These are phyloP conservation scores for Corrigiola litoralis DNA, from an alignment of 179 eudicot genomes.

Conservation along the genomic window DNA sequence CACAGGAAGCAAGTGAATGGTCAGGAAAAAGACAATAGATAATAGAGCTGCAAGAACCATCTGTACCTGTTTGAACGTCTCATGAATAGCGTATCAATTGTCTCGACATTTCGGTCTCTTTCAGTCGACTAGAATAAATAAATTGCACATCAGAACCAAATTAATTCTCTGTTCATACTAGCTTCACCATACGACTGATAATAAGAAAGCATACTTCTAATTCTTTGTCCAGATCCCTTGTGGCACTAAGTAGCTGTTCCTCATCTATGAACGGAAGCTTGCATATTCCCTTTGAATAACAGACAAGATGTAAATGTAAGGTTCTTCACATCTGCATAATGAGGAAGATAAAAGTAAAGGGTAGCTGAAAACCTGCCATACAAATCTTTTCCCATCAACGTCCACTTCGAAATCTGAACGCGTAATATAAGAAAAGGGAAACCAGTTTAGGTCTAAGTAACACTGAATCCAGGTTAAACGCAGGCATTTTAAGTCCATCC, in stretches of 20 bases:
- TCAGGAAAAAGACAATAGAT: neutral
- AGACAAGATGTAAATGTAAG: neutral
- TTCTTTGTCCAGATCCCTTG: slow-evolving; percentile 22
- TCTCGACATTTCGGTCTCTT: slow-evolving; percentile 8
- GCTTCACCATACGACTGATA: no score
- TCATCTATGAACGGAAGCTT: slow-evolving; percentile 62
- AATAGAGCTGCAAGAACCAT: neutral
- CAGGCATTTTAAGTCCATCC: no score
- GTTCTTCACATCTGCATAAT: neutral
- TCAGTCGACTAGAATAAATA: slow-evolving; percentile 10
- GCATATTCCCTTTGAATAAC: slow-evolving; percentile 34
- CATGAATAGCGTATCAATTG: slow-evolving; percentile 9
- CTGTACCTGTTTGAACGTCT: slow-evolving; percentile 13
- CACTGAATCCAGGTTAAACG: no score
- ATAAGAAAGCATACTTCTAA: slow-evolving; percentile 30
- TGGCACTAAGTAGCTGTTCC: slow-evolving; percentile 33
- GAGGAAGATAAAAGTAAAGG: neutral
- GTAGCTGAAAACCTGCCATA: slow-evolving; percentile 49
- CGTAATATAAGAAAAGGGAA: neutral
- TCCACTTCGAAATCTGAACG: slow-evolving; percentile 50
- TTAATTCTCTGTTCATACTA: no score
- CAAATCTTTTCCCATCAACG: slow-evolving; percentile 49
- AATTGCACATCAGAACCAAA: neutral
- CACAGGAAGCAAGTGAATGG: neutral
- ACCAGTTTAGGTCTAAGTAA: no score